phyloP scores from a whole-genome alignment of 176 grass and related monocot genomes.

The Alopecurus myosuroides region DNA sequence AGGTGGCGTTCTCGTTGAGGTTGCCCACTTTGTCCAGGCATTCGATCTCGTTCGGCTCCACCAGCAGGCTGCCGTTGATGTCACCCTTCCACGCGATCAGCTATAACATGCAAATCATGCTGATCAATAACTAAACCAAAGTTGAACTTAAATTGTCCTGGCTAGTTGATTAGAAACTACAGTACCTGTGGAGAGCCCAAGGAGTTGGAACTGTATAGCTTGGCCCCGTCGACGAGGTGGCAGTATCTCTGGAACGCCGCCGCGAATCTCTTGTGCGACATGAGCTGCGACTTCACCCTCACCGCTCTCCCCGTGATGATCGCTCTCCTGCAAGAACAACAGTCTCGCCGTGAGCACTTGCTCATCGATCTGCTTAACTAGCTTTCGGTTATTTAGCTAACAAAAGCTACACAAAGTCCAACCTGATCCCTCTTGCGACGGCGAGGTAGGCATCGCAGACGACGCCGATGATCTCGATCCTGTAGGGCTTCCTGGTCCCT shows the following conservation, averaged over 20 bases:
- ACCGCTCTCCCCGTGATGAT: slow-evolving; percentile 67
- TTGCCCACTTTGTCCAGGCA: slow-evolving; percentile 63
- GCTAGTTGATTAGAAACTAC: background rate
- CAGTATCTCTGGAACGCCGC: slow-evolving; percentile 53
- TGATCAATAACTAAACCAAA: background rate
- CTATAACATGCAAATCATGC: background rate
- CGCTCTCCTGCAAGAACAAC: slow-evolving; percentile 33
- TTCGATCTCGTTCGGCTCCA: slow-evolving; percentile 50
- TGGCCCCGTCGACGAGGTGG: slow-evolving; percentile 50
- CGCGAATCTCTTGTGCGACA: slow-evolving; percentile 63
- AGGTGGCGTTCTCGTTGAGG: slow-evolving; percentile 66
- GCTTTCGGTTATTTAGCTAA: too few relatives aligned
- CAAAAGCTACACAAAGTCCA: background rate
- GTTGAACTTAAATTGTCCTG: background rate
- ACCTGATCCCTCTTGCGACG: slow-evolving; percentile 46
- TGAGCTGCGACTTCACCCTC: slow-evolving; percentile 61
- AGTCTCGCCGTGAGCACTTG: background rate
- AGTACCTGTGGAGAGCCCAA: slow-evolving; percentile 46
- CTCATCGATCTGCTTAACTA: too few relatives aligned
- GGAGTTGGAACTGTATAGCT: slow-evolving; percentile 60
- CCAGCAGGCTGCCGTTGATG: slow-evolving; percentile 41
- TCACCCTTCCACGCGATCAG: slow-evolving; percentile 85
- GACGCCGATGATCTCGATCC: slow-evolving; percentile 52
- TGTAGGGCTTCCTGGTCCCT: slow-evolving; percentile 22
- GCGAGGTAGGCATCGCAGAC: slow-evolving; percentile 57